phyloP scores from a whole-genome alignment of 176 grass and related monocot species.

The Juncus effusus region DNA sequence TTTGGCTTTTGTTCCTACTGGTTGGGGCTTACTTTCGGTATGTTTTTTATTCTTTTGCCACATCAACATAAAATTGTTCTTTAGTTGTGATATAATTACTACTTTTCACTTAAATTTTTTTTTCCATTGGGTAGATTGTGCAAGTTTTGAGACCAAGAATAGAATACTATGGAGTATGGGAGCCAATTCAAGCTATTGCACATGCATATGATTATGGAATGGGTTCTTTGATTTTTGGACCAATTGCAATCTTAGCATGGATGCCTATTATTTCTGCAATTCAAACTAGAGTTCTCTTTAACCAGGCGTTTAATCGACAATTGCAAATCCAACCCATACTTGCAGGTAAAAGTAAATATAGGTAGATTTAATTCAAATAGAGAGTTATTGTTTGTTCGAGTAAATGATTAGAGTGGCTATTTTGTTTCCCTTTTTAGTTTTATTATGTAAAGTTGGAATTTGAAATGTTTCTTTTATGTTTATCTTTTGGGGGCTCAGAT shows the following conservation, averaged over 20 bases:
- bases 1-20: slow-evolving; percentile 87
- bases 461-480: background rate
- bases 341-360: slow-evolving; percentile 63
- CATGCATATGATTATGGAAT: slow-evolving; percentile 89
- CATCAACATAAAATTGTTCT: too few species aligned
- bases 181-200: slow-evolving; percentile 80
- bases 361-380: slow-evolving; percentile 21
- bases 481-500: background rate
- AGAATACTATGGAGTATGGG: slow-evolving; percentile 65
- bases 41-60: slow-evolving; percentile 18
- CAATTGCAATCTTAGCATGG: slow-evolving; percentile 76
- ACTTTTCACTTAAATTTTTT: background rate
- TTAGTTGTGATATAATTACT: too few species aligned
- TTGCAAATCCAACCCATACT: slow-evolving; percentile 88
- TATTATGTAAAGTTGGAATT: slow-evolving; percentile 1
- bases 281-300: slow-evolving; percentile 94
- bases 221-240: slow-evolving; percentile 71
- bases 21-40: slow-evolving; percentile 87
- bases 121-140: slow-evolving; percentile 47
- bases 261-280: slow-evolving; percentile 86
- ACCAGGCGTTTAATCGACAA: slow-evolving; percentile 66
- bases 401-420: background rate
- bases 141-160: slow-evolving; percentile 82
- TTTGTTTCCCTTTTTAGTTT: background rate
- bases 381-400: slow-evolving; percentile 7